phyloP scores from a whole-genome alignment of 1,139 yeast species.

The Magnusiomyces magnusii region DNA sequence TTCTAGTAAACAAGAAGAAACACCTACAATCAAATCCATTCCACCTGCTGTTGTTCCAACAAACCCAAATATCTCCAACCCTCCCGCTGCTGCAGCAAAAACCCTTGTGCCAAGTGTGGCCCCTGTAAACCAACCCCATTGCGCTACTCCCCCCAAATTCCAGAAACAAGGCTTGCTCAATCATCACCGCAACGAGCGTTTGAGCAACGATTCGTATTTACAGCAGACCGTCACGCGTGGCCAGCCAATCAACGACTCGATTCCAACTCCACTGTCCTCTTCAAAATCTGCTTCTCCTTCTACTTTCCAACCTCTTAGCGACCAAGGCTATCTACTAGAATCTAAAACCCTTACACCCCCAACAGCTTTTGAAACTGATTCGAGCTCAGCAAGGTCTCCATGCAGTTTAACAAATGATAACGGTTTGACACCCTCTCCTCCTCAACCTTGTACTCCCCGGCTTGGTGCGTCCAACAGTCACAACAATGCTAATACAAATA shows the following conservation, averaged over 20 bases:
- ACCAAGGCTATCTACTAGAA: not conserved
- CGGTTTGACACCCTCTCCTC: conserved; percentile 7
- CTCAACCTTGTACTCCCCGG: conserved; percentile 1
- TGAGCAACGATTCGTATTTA: not conserved
- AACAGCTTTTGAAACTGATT: not conserved
- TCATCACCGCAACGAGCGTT: not conserved
- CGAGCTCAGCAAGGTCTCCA: not conserved
- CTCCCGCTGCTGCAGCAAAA: not conserved
- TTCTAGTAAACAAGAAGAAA: not conserved
- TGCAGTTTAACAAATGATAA: conserved; percentile 12
- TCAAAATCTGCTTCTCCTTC: conserved; percentile 8
- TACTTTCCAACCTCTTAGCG: conserved; percentile 8
- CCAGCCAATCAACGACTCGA: not conserved
- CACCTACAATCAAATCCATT: too few species aligned
- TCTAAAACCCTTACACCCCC: not conserved
- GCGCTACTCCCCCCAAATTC: not conserved
- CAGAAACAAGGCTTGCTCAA: not conserved
- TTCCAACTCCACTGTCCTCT: conserved; percentile 6
- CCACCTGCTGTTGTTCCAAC: not conserved
- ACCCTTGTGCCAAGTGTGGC: not conserved
- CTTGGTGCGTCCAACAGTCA: not conserved
- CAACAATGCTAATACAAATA: not conserved
- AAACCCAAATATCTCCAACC: not conserved
- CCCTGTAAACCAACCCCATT: not conserved
- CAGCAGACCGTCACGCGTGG: not conserved